Conservation (phyloP, 768 basidiomycete genomes). For the Coprinellus micaceus region DNA sequence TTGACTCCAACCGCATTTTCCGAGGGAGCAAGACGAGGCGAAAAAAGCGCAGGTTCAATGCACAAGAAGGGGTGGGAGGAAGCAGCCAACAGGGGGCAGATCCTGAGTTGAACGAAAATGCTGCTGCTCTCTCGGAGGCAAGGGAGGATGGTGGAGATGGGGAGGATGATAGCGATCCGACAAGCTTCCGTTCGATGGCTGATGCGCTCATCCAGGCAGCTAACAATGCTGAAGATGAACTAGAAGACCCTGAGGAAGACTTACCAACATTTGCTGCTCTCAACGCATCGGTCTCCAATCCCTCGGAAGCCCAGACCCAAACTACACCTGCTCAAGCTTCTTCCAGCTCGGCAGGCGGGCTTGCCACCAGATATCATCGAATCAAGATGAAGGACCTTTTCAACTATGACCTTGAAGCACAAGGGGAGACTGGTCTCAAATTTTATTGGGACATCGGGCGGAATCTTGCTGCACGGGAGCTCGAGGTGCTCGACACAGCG, state of each 20-base stretch:
- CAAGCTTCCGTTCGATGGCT: background rate
- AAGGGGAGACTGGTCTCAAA: background rate
- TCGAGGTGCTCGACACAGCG: background rate
- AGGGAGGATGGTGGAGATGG: background rate
- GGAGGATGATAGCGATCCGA: background rate
- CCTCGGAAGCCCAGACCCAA: no score
- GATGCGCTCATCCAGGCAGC: background rate
- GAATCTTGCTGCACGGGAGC: background rate
- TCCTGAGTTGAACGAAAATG: background rate
- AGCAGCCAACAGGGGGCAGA: background rate
- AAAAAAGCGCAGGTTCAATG: conserved; percentile 1
- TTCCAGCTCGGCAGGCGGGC: no score
- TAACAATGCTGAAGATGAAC: background rate
- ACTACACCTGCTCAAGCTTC: no score
- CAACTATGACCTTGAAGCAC: background rate
- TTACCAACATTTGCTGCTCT: background rate
- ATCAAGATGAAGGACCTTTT: background rate
- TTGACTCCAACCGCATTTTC: background rate
- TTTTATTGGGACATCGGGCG: background rate
- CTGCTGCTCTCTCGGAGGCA: no score
- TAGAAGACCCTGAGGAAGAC: background rate
- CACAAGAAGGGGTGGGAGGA: background rate
- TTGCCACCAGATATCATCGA: background rate
- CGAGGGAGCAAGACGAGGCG: background rate
- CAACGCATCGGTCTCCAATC: no score